These are phyloP conservation scores for Helicostylum pulchrum DNA, from an alignment of 192 early-diverging fungal genomes.

Conservation along the genomic window DNA sequence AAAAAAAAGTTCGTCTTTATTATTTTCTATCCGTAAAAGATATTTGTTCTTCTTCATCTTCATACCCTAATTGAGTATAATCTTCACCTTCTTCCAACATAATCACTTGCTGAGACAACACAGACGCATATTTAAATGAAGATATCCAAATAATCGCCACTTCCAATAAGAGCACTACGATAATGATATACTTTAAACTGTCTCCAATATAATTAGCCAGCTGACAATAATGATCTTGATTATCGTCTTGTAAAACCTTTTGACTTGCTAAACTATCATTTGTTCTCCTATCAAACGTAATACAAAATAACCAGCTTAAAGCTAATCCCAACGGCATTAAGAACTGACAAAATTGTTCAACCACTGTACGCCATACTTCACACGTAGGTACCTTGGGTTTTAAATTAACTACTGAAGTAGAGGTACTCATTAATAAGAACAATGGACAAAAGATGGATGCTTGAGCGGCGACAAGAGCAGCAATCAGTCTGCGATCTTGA, in stretches of 20 bases:
- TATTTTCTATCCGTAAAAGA: no score
- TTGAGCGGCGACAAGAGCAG: slow-evolving; percentile 25
- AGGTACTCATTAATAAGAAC: slow-evolving; percentile 12
- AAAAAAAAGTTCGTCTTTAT: no score
- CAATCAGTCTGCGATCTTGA: slow-evolving; percentile 27
- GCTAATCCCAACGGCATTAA: slow-evolving; percentile 23
- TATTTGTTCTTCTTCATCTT: no score
- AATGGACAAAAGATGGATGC: slow-evolving; percentile 29
- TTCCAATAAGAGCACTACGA: background rate
- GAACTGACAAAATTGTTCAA: slow-evolving; percentile 24
- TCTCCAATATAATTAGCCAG: background rate
- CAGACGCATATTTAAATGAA: background rate
- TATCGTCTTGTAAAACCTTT: background rate
- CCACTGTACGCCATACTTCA: slow-evolving; percentile 4
- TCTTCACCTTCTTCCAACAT: background rate
- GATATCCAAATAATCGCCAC: slow-evolving; percentile 1
- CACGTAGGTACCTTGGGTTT: background rate
- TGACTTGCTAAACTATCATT: background rate
- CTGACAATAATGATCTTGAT: background rate
- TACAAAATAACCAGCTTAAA: slow-evolving; percentile 27
- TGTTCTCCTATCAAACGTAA: slow-evolving; percentile 23
- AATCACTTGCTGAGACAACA: background rate
- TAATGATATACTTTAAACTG: background rate
- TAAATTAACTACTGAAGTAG: background rate
- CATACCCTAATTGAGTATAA: background rate